Evolutionary conservation across 306 rosid genomes (phyloP).

Genomic region (Chamaecrista fasciculata): DNA sequence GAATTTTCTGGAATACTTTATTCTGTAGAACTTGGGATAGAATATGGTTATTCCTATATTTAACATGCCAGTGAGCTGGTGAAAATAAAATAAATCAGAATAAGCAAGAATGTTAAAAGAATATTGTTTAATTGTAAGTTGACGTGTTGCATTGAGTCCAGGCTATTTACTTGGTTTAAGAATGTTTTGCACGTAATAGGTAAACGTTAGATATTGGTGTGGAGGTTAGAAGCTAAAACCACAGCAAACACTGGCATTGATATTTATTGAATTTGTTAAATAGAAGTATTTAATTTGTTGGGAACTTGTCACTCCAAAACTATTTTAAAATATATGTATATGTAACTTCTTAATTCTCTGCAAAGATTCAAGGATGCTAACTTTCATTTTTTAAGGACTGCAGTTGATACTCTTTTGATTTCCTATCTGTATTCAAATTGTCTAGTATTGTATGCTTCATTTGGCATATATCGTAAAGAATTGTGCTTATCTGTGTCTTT

Average conservation of each 20-base stretch:
- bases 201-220: neutral
- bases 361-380: too few species aligned
- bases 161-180: neutral
- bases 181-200: neutral
- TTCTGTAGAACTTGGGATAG: slow-evolving; percentile 12
- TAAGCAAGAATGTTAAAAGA: neutral
- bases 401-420: too few species aligned
- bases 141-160: neutral
- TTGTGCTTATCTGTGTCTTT: neutral
- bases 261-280: neutral
- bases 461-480: neutral
- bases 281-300: too few species aligned
- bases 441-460: too few species aligned
- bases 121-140: neutral
- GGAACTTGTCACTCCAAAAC: too few species aligned
- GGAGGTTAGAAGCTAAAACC: neutral
- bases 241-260: neutral
- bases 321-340: too few species aligned
- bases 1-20: neutral
- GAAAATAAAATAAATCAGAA: neutral
- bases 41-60: neutral
- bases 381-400: too few species aligned
- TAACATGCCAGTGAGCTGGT: slow-evolving; percentile 9
- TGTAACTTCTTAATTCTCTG: too few species aligned
- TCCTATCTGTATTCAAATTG: neutral